Base-by-base conservation (phyloP, 192 early-diverging fungal genomes). In the Jimgerdemannia lactiflua region DNA sequence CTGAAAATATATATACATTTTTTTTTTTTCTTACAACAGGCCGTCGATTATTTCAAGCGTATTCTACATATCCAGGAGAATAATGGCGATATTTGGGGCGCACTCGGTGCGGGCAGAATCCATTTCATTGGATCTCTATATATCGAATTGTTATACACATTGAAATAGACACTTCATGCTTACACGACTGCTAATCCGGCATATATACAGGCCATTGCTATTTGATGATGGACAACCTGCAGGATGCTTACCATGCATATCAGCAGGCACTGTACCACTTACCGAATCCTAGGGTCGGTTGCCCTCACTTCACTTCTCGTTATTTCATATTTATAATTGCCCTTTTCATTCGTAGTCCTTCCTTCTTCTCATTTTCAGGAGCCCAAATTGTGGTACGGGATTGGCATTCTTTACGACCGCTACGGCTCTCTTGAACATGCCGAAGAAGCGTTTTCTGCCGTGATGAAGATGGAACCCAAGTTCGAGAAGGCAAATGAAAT, bases 401-500 rank as follows among this genome's bases (percentile, higher is more conserved):
- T 99, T 54, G 98, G 97, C 17, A 99, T 98, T 66, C 86, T 99
- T 11, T 99, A 99, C 75, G 97, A 99, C 78, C 92, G 96, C 41
- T 99, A 97, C 75, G 97, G 96, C 3, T 98, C 97, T 3, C 94
- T 95, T 65, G 96, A 99, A 67, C 94, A 97, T 80, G 98, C 98
- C 4, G 97, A 99, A 77, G 97, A 99, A 76, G 97, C 97, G 0
- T 99, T 99, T 74, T 86, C 94, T 1, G 94, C 95, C 1, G 98
- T 98, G 7, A 94, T 99, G 79, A 85, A 88, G 29, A 96, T 98
- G 92, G 97, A 99, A 69, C 96, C 97, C 4, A 91, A 93, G 73
- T 99, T 97, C 83, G 97, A 99, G 76, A 98, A 98, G 85, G 94
- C 94, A 59, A 96, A 95, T 74, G 98, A 99, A 79, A 97, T 99